These are phyloP conservation scores for Parafenestella ontariensis DNA, from an alignment of 2,329 filamentous ascomycete species.

Conservation along the genomic window DNA sequence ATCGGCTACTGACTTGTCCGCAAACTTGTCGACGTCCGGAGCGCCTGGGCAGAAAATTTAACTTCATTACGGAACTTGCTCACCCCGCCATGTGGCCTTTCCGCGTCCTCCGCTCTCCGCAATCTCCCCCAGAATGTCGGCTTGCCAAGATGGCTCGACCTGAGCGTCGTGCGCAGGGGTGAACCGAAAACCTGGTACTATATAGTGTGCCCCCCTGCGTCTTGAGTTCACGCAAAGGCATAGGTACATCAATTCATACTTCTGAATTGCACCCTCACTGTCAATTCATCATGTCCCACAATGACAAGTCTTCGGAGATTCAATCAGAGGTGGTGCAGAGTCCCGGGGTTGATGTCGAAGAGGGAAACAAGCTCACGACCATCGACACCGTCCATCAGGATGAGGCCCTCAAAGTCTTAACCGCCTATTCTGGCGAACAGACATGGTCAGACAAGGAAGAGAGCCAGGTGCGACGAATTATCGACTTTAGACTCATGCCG, in stretches of 20 bases:
- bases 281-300: slow-evolving; percentile 14
- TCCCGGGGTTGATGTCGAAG: slow-evolving; percentile 9
- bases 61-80: neutral
- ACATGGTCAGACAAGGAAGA: slow-evolving; percentile 54
- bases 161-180: neutral
- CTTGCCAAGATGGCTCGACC: neutral
- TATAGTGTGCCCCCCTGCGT: neutral
- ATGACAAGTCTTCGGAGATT: slow-evolving; percentile 18
- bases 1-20: neutral
- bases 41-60: neutral
- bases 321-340: slow-evolving; percentile 11
- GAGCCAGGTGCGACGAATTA: slow-evolving; percentile 24
- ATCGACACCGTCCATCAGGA: slow-evolving; percentile 28
- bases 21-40: neutral
- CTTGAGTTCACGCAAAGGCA: neutral
- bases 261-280: neutral
- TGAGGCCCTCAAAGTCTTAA: slow-evolving; percentile 43
- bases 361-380: slow-evolving; percentile 9
- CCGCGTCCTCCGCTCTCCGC: neutral
- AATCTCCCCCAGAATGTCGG: neutral
- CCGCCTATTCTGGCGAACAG: slow-evolving; percentile 50
- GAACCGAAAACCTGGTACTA: neutral
- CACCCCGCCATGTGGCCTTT: neutral
- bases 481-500: slow-evolving; percentile 30
- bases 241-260: neutral